A percentile compares a stretch with the other conserved stretches of the same genome.
Conservation (phyloP, 768 basidiomycete genomes). For the Pholiota conissans region DNA sequence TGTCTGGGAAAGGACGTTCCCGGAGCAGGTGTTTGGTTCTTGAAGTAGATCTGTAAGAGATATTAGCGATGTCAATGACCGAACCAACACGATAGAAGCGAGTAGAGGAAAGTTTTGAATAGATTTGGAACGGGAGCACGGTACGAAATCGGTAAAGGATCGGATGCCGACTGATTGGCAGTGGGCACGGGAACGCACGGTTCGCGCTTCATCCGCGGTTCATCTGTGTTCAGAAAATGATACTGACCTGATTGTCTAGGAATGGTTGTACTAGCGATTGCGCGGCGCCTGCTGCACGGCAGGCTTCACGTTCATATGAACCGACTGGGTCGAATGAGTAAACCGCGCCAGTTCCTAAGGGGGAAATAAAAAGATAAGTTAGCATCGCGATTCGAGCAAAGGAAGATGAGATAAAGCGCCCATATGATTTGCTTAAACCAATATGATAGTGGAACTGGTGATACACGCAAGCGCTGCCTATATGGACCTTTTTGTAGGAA, state of each 20-base stretch:
- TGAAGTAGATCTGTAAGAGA: constrained; percentile 85
- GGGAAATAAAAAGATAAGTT: constrained; percentile 17
- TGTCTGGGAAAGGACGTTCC: constrained; percentile 77
- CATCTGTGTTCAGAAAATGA: constrained; percentile 18
- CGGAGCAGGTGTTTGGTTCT: constrained; percentile 82
- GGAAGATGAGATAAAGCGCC: constrained; percentile 3
- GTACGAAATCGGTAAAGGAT: constrained; percentile 49
- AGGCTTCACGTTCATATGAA: constrained; percentile 95
- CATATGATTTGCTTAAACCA: constrained; percentile 16
- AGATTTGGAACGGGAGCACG: constrained; percentile 25
- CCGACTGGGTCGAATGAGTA: constrained; percentile 99
- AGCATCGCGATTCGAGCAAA: constrained; percentile 11
- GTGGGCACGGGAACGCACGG: constrained; percentile 17
- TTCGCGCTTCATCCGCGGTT: constrained; percentile 24
- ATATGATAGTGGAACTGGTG: constrained; percentile 1
- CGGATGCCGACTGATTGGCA: constrained; percentile 32
- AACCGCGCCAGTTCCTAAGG: constrained; percentile 87
- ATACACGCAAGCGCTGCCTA: constrained; percentile 3
- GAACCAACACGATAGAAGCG: constrained; percentile 2
- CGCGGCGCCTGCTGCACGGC: constrained; percentile 96
- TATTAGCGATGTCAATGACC: constrained; percentile 22
- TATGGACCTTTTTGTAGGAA: constrained; percentile 2
- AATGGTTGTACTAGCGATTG: constrained; percentile 94
- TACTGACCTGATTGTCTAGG: constrained; percentile 93
- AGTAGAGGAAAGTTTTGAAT: constrained; percentile 17